Conservation (phyloP, 2,329 filamentous ascomycete species). For the Pseudogymnoascus sp. region DNA sequence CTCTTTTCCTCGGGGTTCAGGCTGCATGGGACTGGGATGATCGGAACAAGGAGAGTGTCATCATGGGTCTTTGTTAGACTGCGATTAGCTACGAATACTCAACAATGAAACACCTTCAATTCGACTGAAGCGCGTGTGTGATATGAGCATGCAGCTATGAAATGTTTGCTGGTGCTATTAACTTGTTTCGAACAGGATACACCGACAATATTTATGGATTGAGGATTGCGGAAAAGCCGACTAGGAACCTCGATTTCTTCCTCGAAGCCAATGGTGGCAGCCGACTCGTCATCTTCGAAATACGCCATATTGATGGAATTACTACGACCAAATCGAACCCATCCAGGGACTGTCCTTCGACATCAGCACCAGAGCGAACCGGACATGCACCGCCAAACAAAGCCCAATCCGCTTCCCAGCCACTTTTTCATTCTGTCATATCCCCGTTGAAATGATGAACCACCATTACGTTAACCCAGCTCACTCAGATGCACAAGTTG, state of each 20-base stretch:
- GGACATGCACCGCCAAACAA: neutral
- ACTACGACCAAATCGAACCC: neutral
- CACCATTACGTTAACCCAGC: conserved; percentile 10
- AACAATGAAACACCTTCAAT: conserved; percentile 9
- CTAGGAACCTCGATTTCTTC: neutral
- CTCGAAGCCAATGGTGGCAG: neutral
- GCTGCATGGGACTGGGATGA: conserved; percentile 28
- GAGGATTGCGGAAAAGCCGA: neutral
- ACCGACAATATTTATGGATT: neutral
- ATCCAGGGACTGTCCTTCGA: neutral
- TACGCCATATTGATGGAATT: neutral
- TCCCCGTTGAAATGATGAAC: conserved; percentile 8
- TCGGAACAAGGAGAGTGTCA: conserved; percentile 25
- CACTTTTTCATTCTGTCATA: neutral
- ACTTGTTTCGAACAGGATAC: conserved; percentile 4
- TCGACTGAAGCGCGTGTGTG: conserved; percentile 3
- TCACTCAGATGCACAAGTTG: conserved; percentile 9
- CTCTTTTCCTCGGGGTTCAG: conserved; percentile 22
- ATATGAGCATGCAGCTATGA: conserved; percentile 8
- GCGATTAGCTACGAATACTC: conserved; percentile 7
- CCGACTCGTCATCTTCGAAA: neutral
- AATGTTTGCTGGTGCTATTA: conserved; percentile 1
- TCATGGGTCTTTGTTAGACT: conserved; percentile 15
- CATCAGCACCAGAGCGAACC: neutral
- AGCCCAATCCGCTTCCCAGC: neutral